Conservation (phyloP, 139 green algal genomes). For the Astrephomene gubernaculifera region DNA sequence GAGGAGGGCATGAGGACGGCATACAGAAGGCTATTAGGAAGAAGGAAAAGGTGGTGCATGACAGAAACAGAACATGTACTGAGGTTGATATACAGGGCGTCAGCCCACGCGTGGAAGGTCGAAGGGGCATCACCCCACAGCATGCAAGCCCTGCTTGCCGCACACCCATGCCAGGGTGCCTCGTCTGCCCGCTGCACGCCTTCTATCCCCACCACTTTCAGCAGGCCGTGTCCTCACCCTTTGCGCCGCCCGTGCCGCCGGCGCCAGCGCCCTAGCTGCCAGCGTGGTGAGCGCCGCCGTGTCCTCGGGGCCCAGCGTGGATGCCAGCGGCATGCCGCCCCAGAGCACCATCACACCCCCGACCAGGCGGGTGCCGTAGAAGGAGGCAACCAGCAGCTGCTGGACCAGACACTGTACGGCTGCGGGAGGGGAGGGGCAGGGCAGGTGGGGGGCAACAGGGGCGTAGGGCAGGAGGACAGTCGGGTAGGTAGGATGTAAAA, state of each 20-base stretch:
- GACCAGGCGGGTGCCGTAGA: slow-evolving; percentile 41
- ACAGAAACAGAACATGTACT: too few relatives aligned
- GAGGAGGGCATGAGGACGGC: too few relatives aligned
- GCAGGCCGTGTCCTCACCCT: not conserved
- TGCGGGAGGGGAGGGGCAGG: not conserved
- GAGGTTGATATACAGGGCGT: too few relatives aligned
- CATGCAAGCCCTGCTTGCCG: too few relatives aligned
- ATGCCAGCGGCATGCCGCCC: slow-evolving; percentile 23
- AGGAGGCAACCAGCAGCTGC: slow-evolving; percentile 39
- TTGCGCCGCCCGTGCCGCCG: slow-evolving; percentile 24
- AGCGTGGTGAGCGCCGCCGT: slow-evolving; percentile 14
- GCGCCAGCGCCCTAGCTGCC: slow-evolving; percentile 19
- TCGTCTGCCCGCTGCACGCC: too few relatives aligned
- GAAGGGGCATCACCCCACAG: too few relatives aligned
- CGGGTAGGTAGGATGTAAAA: too few relatives aligned
- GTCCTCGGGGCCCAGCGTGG: slow-evolving; percentile 22
- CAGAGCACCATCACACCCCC: slow-evolving; percentile 23
- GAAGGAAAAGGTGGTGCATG: too few relatives aligned
- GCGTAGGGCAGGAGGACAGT: not conserved
- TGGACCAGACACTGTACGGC: slow-evolving; percentile 40
- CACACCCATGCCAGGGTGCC: too few relatives aligned
- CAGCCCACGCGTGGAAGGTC: too few relatives aligned
- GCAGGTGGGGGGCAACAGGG: not conserved
- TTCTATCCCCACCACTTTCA: too few relatives aligned
- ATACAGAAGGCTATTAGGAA: too few relatives aligned